These are phyloP conservation scores for Aspergillus tanneri DNA, from an alignment of 2,329 filamentous ascomycete genomes.

Conservation along the genomic window DNA sequence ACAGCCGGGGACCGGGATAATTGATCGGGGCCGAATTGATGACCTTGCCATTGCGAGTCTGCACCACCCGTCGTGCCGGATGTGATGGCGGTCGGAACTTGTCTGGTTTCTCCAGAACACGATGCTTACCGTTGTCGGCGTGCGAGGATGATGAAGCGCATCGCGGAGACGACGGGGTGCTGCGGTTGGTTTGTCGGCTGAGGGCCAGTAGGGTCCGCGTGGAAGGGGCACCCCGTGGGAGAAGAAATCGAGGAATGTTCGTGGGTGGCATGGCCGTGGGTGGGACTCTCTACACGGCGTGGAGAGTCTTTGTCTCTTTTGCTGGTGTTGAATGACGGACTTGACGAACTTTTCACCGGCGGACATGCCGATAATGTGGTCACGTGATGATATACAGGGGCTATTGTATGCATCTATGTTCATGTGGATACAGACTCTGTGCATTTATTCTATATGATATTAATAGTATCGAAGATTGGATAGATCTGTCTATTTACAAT, in stretches of 20 bases:
- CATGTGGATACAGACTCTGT: too few species aligned
- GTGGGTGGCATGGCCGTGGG: slow-evolving; percentile 25
- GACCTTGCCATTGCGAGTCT: slow-evolving; percentile 37
- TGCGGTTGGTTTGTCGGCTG: slow-evolving; percentile 18
- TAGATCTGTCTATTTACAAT: too few species aligned
- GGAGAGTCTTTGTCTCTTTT: slow-evolving; percentile 2
- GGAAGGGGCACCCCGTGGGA: slow-evolving; percentile 55
- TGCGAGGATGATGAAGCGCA: slow-evolving; percentile 27
- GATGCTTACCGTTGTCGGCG: slow-evolving; percentile 51
- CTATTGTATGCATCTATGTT: too few species aligned
- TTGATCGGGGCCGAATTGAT: slow-evolving; percentile 53
- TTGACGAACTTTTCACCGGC: too few species aligned
- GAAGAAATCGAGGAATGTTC: slow-evolving; percentile 64
- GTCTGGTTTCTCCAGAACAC: slow-evolving; percentile 79
- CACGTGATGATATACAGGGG: too few species aligned
- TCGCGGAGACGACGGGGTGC: slow-evolving; percentile 15
- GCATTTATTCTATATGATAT: too few species aligned
- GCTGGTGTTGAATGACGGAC: too few species aligned
- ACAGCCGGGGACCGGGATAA: slow-evolving; percentile 70
- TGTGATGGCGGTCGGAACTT: slow-evolving; percentile 93
- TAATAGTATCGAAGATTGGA: too few species aligned
- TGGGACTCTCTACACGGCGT: slow-evolving; percentile 5
- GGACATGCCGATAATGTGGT: too few species aligned
- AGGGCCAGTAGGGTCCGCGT: slow-evolving; percentile 30
- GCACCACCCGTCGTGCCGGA: slow-evolving; percentile 64